Evolutionary conservation across 495 filamentous ascomycete species (phyloP), one percentile per base, ranked within the genome.

Genomic region (Achaetomiella virescens): DNA sequence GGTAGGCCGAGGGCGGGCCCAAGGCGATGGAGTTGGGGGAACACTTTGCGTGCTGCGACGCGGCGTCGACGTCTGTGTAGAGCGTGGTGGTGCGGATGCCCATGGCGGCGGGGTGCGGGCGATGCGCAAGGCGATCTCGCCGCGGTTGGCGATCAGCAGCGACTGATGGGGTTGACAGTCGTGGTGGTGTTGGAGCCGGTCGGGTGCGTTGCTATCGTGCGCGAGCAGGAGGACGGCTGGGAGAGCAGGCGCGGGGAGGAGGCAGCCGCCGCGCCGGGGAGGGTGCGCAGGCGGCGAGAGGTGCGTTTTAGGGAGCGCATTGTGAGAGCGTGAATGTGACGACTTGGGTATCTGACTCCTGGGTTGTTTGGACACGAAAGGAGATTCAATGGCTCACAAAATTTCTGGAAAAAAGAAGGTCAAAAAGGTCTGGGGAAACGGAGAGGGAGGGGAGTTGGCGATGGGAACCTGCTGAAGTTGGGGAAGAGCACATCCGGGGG

Each of bases 121-220:
- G 50, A 99, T 91, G 55, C 93, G 87, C 78, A 97, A 76, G 50
- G 93, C 95, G 65, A 99, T 99, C 68, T 99, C 93, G 57, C 93
- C 93, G 60, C 93, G 84, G 66, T 99, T 99, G 15, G 93, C 93
- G 65, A 99, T 97, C 1, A 97, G 76, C 46, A 97, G 86, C 15
- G 90, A 95, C 44, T 85, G 52, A 97, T 77, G 11, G 90, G 81
- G 7, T 62, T 71, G 6, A 72, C 59, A 21, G 59, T 50, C 10
- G 69, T 60, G 12, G 62, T 58, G 29, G 58, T 44, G n/a, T 66
- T 57, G 21, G 71, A 64, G 55, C 40, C 58, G 46, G 66, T 20
- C 10, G 59, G 57, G 48, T 66, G 63, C n/a, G 63, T 64, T 17
- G 63, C 43, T 43, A 64, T 61, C 1, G 62, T 24, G 45, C 43